Evolutionary conservation across 2,329 filamentous ascomycete genomes (phyloP).

Genomic region (Lachnellula cervina): DNA sequence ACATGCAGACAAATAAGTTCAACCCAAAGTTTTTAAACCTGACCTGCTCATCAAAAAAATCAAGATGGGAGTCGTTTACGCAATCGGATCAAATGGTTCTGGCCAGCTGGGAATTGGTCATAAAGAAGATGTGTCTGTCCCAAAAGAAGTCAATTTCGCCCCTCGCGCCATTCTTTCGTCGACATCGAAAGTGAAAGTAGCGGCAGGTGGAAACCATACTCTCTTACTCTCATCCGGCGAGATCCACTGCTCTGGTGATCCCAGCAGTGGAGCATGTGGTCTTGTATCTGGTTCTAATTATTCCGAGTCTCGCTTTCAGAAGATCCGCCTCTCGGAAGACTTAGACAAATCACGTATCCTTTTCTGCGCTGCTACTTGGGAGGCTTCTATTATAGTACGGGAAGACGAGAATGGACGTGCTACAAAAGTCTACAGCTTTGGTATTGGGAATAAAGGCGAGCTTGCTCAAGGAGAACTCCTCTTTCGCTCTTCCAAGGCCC

Average conservation of each 20-base stretch:
- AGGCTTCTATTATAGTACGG: constrained; percentile 60
- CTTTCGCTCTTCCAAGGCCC: constrained; percentile 43
- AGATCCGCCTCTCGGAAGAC: constrained; percentile 15
- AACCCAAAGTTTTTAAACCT: neutral
- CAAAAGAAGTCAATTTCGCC: constrained; percentile 57
- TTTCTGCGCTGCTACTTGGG: constrained; percentile 71
- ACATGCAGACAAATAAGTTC: neutral
- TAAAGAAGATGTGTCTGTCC: constrained; percentile 63
- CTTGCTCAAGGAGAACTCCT: constrained; percentile 58
- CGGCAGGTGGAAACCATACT: constrained; percentile 81
- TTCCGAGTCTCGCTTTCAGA: constrained; percentile 15
- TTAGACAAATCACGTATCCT: constrained; percentile 29
- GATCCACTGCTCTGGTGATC: constrained; percentile 63
- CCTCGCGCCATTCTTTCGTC: constrained; percentile 30
- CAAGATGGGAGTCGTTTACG: constrained; percentile 54
- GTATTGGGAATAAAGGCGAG: constrained; percentile 66
- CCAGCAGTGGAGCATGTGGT: constrained; percentile 51
- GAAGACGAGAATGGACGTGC: constrained; percentile 40
- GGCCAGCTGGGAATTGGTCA: constrained; percentile 71
- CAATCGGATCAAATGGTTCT: constrained; percentile 72
- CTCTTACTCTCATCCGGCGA: constrained; percentile 60
- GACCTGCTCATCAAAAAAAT: neutral
- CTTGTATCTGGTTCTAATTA: constrained; percentile 6
- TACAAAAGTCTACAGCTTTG: constrained; percentile 57
- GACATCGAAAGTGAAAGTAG: constrained; percentile 29